Evolutionary conservation across 768 basidiomycete species (phyloP), one percentile per base, ranked within the genome.

Genomic region (Mycena alexandri): DNA sequence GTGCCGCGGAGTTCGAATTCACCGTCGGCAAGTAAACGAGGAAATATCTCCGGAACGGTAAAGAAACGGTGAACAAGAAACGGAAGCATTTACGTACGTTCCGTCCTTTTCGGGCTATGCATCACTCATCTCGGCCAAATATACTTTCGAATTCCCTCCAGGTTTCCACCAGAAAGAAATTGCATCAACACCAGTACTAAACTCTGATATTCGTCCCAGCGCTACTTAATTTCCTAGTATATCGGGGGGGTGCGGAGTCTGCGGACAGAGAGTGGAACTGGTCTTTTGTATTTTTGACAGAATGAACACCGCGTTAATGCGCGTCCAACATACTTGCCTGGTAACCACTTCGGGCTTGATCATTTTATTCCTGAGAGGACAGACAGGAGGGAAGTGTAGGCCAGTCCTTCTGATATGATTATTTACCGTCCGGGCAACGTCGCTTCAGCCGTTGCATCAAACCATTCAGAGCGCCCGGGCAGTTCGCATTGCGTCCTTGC

Each of bases 201-300:
- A 55, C 63, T 61, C 59, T 57, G 62, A 63, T 61, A 56, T 51
- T 57, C 34, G 47, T 41, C 57, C 57, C 29, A 53, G 41, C 16
- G 5, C 55, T 41, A 25, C 41, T 70, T 71, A 61, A 71, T 71
- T 68, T 71, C 70, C 70, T 71, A 54, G 53, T 34, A 57, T 59
- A 51, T 62, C 70, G 70, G 68, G 61, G 6, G 44, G 19, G 38
- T 38, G 48, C 60, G 34, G 34, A 36, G 34, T 36, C 34, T 36
- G 34, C 34, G 69, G 69, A 16, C 33, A 13, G 43, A 66, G 65
- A 34, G 65, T 46, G 65, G 64, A 50, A 41, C 48, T 52, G 43
- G 25, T 53, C 44, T 19, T 22, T 56, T 29, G 38, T 38, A 38
- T 38, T 46, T 58, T 53, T 68, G 67, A 63, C 67, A 67, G 66